These are phyloP conservation scores for Termitomyces sp. DNA, from an alignment of 768 basidiomycete genomes.

Conservation along the genomic window DNA sequence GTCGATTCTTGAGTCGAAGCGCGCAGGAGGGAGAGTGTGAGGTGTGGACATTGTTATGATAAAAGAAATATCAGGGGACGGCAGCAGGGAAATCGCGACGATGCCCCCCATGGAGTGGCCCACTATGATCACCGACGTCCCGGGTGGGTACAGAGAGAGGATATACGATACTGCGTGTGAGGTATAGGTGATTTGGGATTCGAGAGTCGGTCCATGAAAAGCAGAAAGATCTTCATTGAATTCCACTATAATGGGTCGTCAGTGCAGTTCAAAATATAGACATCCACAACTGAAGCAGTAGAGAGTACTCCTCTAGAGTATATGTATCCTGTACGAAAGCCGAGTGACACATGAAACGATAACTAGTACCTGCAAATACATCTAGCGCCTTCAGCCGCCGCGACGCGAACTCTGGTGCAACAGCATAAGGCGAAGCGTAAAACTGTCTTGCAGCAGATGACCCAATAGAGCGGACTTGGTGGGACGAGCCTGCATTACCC, in stretches of 20 bases:
- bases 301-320: neutral
- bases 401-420: conserved; percentile 47
- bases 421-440: conserved; percentile 52
- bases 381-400: conserved; percentile 58
- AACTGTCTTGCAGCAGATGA: conserved; percentile 84
- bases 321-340: neutral
- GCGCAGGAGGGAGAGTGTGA: conserved; percentile 79
- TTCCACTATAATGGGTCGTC: conserved; percentile 52
- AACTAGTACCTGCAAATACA: conserved; percentile 71
- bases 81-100: conserved; percentile 76
- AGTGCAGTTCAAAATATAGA: neutral
- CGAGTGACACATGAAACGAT: neutral
- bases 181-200: conserved; percentile 75
- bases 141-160: conserved; percentile 63
- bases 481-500: conserved; percentile 93
- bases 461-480: conserved; percentile 92
- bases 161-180: conserved; percentile 69
- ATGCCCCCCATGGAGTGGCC: conserved; percentile 99
- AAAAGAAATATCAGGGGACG: conserved; percentile 58
- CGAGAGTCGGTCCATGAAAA: conserved; percentile 85
- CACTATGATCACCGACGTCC: conserved; percentile 67
- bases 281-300: neutral
- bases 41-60: conserved; percentile 98
- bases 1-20: conserved; percentile 79
- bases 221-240: conserved; percentile 98